phyloP scores from a whole-genome alignment of 2,329 filamentous ascomycete genomes.

The Acrocalymma vagum region DNA sequence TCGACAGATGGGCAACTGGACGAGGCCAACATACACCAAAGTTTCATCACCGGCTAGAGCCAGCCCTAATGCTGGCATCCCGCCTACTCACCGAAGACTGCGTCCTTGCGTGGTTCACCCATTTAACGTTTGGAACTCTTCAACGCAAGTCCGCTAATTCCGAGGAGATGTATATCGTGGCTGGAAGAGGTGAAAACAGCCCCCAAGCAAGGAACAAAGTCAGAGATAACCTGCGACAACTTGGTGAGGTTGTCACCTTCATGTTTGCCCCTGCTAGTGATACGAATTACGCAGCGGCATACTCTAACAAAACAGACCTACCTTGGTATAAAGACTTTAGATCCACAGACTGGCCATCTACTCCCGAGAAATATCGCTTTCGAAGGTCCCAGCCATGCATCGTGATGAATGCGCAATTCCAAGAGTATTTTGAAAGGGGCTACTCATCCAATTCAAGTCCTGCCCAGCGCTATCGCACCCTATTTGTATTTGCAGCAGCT shows the following conservation, averaged over 20 bases:
- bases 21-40: slow-evolving; percentile 15
- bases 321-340: slow-evolving; percentile 13
- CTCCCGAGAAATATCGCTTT: neutral
- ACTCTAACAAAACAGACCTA: neutral
- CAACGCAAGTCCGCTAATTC: slow-evolving; percentile 1
- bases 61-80: slow-evolving; percentile 23
- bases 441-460: neutral
- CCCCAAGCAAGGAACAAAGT: slow-evolving; percentile 7
- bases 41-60: slow-evolving; percentile 10
- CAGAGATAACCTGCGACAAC: slow-evolving; percentile 10
- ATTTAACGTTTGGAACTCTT: slow-evolving; percentile 20
- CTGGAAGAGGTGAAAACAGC: slow-evolving; percentile 4
- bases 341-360: slow-evolving; percentile 8
- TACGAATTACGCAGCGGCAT: slow-evolving; percentile 14
- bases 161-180: slow-evolving; percentile 10
- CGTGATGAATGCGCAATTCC: slow-evolving; percentile 16
- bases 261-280: slow-evolving; percentile 18
- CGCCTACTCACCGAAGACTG: slow-evolving; percentile 21
- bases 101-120: slow-evolving; percentile 25
- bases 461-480: slow-evolving; percentile 10
- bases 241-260: slow-evolving; percentile 17
- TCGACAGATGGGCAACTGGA: slow-evolving; percentile 24
- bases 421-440: slow-evolving; percentile 13
- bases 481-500: slow-evolving; percentile 21
- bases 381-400: slow-evolving; percentile 11